Evolutionary conservation across 176 grass and related monocot species (phyloP), one percentile per base, ranked within the genome.

Genomic region (Miscanthus lutarioriparius): DNA sequence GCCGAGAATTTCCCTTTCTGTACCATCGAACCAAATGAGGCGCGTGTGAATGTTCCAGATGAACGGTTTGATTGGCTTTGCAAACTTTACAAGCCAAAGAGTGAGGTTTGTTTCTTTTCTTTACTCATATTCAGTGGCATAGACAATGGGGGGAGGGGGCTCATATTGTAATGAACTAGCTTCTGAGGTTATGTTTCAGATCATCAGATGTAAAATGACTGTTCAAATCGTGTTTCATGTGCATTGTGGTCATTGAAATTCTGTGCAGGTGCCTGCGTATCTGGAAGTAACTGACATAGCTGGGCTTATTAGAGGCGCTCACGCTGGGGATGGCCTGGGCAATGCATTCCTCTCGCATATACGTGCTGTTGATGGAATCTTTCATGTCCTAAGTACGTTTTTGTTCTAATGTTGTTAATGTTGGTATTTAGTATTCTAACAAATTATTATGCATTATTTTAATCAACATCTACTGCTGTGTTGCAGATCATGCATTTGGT

Each of bases 1-100:
- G 96, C 96, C 7, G 96, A 98, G 86, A 98, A 98, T 51, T 98
- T 98, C 81, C 96, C 96, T 53, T 98, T 98, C 69, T 98, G 96
- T 81, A 98, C 96, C 78, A 98, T 98, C 70, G 91, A 98, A 35
- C 93, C 96, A 84, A 95, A 98, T 87, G 96, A 95, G 67, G 96
- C 96, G 22, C 89, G 96, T 32, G 88, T 95, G 45, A 86, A 90
- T 85, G 86, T 98, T 79, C 96, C 93, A 25, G 96, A 98, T 78
- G 96, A 94, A 28, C 82, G 96, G 28, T 98, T 98, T 90, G 96
- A 98, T 67, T 98, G 93, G 93, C 96, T 98, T 53, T 94, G 96
- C 78, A 90, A 98, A 86, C 88, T 90, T 82, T 92, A 78, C 78
- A 93, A 95, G 89, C 96, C 96, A 59, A 98, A 98, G 93, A 98